Evolutionary conservation across 2,329 filamentous ascomycete species (phyloP).

Genomic region (Coniochaeta prunicola): DNA sequence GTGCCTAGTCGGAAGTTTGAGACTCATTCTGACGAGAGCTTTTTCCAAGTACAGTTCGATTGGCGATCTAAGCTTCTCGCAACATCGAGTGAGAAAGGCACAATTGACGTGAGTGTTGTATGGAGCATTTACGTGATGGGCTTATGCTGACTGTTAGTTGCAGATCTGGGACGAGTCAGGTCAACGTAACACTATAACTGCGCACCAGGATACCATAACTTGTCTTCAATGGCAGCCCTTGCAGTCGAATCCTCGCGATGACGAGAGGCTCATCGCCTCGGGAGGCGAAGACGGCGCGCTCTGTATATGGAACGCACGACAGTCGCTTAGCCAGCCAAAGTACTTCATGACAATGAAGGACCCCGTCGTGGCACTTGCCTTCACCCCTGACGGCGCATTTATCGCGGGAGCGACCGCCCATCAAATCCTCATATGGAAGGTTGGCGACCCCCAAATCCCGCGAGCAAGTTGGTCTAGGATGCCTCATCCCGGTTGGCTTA

Average conservation of each 20-base stretch:
- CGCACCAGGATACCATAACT: slow-evolving; percentile 52
- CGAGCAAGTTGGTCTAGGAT: slow-evolving; percentile 52
- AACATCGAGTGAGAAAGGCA: slow-evolving; percentile 53
- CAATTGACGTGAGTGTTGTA: slow-evolving; percentile 46
- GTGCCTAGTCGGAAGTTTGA: slow-evolving; percentile 38
- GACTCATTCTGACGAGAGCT: slow-evolving; percentile 43
- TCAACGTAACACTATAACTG: slow-evolving; percentile 46
- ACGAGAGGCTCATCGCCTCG: slow-evolving; percentile 52
- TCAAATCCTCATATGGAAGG: slow-evolving; percentile 57
- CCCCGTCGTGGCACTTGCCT: slow-evolving; percentile 51
- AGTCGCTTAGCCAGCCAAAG: slow-evolving; percentile 46
- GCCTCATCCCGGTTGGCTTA: slow-evolving; percentile 50
- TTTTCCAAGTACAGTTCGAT: slow-evolving; percentile 52
- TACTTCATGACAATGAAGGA: slow-evolving; percentile 54
- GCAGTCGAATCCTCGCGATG: slow-evolving; percentile 27
- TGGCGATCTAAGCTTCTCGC: slow-evolving; percentile 44
- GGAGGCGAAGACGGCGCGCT: slow-evolving; percentile 57
- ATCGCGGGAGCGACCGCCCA: slow-evolving; percentile 54
- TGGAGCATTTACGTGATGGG: neutral
- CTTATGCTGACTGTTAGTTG: neutral
- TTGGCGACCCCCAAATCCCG: slow-evolving; percentile 50
- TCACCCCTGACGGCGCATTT: slow-evolving; percentile 56
- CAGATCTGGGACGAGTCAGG: slow-evolving; percentile 50
- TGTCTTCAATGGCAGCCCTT: slow-evolving; percentile 55
- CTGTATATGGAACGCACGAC: slow-evolving; percentile 53